Evolutionary conservation across 495 filamentous ascomycete species (phyloP), one percentile per base, ranked within the genome.

Genomic region (Penicillium robsamsonii): DNA sequence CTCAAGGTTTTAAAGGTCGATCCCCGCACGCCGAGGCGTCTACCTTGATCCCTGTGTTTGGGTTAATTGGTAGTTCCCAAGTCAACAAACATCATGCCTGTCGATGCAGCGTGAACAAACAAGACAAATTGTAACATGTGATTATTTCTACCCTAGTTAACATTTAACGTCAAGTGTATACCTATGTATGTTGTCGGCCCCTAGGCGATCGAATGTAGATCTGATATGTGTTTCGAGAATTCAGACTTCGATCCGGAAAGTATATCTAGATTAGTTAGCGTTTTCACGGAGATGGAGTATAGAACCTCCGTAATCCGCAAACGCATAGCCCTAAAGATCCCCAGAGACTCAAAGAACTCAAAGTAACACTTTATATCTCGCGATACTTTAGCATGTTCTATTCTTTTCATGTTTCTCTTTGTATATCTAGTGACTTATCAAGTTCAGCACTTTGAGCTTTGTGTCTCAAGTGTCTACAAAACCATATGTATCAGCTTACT

Each of bases 101-200:
- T 52, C 40, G 15, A 41, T 18, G 27, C 29, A 10, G 5, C 4
- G 17, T 40, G 20, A 35, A 33, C 51, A 53, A 53, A 53, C 41
- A 45, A 15, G 40, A 18, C 51, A 53, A 53, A 53, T 27, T 17
- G 10, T 43, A 15, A 35, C 51, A 53, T 53, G 51, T 53, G 51
- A 53, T 45, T 6, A 17, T 4, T 53, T 15, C 22, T 45, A 42
- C 51, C 51, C 51, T 50, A 31, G 25, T 27, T 7, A 17, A 46
- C 22, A 17, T 48, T 44, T 6, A 33, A 15, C 27, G 18, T 13
- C n/a, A 29, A 13, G 9, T 10, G 9, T 41, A 12, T n/a, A 38
- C 15, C 13, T 37, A 37, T 4, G 13, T 37, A 38, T 38, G 15
- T 17, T 38, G 35, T 8, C 6, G 17, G 5, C 15, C 35, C 17